Percentiles rank a stretch among this genome's conserved stretches.
Evolutionary conservation across 306 rosid genomes (phyloP).

Genomic region (Potentilla sterilis): DNA sequence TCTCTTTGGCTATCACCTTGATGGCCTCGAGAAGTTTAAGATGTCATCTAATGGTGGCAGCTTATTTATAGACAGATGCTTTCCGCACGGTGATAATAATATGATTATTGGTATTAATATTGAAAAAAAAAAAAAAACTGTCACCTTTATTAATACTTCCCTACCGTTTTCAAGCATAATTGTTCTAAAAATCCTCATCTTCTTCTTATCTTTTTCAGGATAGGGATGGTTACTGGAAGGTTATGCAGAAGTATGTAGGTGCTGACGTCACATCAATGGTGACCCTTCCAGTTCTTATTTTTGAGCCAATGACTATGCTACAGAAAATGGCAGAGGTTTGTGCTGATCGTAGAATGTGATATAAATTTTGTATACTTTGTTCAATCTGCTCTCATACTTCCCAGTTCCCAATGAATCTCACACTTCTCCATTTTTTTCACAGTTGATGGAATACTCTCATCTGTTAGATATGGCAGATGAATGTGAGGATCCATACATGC

Average conservation of each 20-base stretch:
- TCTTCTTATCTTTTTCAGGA: constrained; percentile 43
- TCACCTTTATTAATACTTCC: background rate
- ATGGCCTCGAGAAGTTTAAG: background rate
- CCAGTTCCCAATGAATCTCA: background rate
- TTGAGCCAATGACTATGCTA: constrained; percentile 97
- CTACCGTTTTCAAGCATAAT: background rate
- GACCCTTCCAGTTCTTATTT: constrained; percentile 82
- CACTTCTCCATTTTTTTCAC: constrained; percentile 26
- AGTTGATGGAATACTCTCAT: constrained; percentile 94
- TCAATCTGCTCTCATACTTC: background rate
- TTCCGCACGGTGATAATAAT: background rate
- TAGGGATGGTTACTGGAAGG: constrained; percentile 91
- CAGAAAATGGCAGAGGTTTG: constrained; percentile 97
- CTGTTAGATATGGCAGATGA: constrained; percentile 81
- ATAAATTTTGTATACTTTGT: background rate
- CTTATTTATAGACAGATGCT: background rate
- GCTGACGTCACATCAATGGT: constrained; percentile 86
- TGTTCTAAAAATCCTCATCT: background rate
- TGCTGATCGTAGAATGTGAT: background rate
- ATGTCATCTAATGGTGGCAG: constrained; percentile 1
- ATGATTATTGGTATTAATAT: background rate
- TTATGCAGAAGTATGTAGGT: constrained; percentile 85
- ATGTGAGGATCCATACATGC: constrained; percentile 88
- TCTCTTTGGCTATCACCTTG: background rate
- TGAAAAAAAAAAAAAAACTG: background rate